Base-by-base conservation (phyloP, 2,329 filamentous ascomycete species). In the Botrytis deweyae region DNA sequence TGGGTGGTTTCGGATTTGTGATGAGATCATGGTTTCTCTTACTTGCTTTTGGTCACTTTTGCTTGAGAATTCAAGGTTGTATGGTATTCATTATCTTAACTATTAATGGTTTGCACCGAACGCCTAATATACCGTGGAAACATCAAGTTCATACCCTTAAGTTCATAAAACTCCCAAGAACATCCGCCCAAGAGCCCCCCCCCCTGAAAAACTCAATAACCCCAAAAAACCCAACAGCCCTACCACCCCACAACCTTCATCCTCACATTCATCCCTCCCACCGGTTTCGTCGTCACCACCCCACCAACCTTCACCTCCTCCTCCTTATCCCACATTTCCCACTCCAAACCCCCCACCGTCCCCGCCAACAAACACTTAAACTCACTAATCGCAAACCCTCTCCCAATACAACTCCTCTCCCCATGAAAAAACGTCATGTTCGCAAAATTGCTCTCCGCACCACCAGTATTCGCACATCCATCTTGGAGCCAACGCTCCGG, bases 401-500 rank as follows among this genome's bases (percentile, higher is more conserved):
- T 88, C 0, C 94, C 94, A 78, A 97, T 97, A 80, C 94, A 97
- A 80, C 91, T 93, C 68, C 94, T 85, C 8, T 94, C 93, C 0
- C 94, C 95, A 80, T 97, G 93, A 73, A 97, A 82, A 83, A 97
- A 97, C 0, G 93, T 95, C 83, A 95, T 81, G 79, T 92, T 91
- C 0, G 91, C 88, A 80, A 92, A 97, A 82, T 95, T 96, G 77
- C 87, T 93, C 18, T 86, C 85, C 3, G 93, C 91, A 16, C 92
- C 92, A 8, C 93, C 93, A 44, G 87, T 88, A 69, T 80, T 80
- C 12, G 40, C 38, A 46, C 69, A 61, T 4, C 66, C 72, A 16
- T 70, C 67, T n/a, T 76, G 76, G 4, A 80, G 86, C 87, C 87
- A 90, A 2, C 88, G 83, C 58, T 89, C 89, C 0, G 90, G 89